Base-by-base conservation (phyloP, 179 eudicot species). In the Beta lomatogona region DNA sequence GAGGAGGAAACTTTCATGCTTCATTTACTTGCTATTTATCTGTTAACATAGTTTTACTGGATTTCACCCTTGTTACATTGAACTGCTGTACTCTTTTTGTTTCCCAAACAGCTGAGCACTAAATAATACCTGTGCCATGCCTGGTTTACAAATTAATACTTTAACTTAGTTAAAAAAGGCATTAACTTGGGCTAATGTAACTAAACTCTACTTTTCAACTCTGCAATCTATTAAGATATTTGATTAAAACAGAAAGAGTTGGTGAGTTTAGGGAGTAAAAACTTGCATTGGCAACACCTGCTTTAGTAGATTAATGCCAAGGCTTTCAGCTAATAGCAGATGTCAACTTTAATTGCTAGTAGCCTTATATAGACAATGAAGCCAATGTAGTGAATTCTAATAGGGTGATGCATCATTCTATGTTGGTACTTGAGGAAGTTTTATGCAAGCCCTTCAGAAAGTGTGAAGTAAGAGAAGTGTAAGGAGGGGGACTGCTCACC, bases 1-100 rank as follows among this genome's bases (percentile, higher is more conserved):
- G 9, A 9, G 31, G 48, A 50, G 71, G 73, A 6, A 65, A 5
- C 9, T 54, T 11, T 66, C 11, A 7, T 63, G 4, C 41, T 36
- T 36, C 41, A 36, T 94, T 76, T n/a, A 6, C 57, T 19, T 19
- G 12, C 70, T 22, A 41, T 55, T 28, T 53, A 8, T 75, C 70
- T 22, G 16, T 3, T 4, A 18, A 36, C 41, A 36, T 36, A 36
- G 41, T 36, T 36, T 59, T 18, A 59, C 5, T 6, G 16, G 22
- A 15, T 59, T 75, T 25, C 11, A 50, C 15, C 67, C n/a, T 48
- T 36, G 14, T 58, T 9, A 65, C 66, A 18, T n/a, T 44, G n/a
- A 52, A 68, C 18, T 52, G 41, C 12, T 15, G 15, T 28, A 31
- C 21, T 22, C 0, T 15, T n/a, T 3, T 48, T 12, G 50, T 68